Percentiles rank a stretch among this genome's conserved stretches.
Evolutionary conservation across 148 eudicot species (phyloP).

Genomic region (Diospyros kaki): DNA sequence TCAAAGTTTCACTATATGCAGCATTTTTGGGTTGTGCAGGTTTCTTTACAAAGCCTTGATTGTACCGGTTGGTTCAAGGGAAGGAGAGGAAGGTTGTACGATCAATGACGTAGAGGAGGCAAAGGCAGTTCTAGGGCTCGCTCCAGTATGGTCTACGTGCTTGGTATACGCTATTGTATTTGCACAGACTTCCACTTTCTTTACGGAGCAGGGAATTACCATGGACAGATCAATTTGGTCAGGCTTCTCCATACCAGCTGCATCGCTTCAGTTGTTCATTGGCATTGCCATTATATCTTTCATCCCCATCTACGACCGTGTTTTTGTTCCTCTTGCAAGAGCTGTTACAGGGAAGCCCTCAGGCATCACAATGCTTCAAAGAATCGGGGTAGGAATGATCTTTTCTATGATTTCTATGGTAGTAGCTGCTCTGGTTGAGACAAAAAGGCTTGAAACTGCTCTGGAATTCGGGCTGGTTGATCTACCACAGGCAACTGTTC

Average conservation of each 20-base stretch:
- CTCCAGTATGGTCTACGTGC: conserved; percentile 45
- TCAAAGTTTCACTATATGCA: no score
- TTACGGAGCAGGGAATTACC: conserved; percentile 38
- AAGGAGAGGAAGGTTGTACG: conserved; percentile 23
- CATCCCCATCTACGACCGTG: conserved; percentile 37
- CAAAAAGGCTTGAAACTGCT: conserved; percentile 21
- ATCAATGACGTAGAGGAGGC: conserved; percentile 40
- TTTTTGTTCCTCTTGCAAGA: conserved; percentile 31
- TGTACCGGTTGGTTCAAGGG: conserved; percentile 25
- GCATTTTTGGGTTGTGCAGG: conserved; percentile 11
- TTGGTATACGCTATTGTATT: conserved; percentile 29
- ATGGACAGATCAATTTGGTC: conserved; percentile 27
- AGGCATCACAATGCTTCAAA: conserved; percentile 42
- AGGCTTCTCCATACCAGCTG: conserved; percentile 28
- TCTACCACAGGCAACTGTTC: conserved; percentile 19
- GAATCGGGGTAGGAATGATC: conserved; percentile 32
- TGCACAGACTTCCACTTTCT: conserved; percentile 35
- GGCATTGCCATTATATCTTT: conserved; percentile 24
- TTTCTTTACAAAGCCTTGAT: conserved; percentile 52
- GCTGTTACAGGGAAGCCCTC: conserved; percentile 29
- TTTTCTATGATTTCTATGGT: conserved; percentile 17
- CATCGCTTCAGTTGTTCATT: conserved; percentile 29
- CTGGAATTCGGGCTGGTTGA: conserved; percentile 21
- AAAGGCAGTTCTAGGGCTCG: conserved; percentile 32
- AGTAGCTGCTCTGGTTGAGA: conserved; percentile 28